Percentiles rank a stretch among this genome's conserved stretches.
Conservation (phyloP, 305 asterid species). For the Caryopteris hybrid region DNA sequence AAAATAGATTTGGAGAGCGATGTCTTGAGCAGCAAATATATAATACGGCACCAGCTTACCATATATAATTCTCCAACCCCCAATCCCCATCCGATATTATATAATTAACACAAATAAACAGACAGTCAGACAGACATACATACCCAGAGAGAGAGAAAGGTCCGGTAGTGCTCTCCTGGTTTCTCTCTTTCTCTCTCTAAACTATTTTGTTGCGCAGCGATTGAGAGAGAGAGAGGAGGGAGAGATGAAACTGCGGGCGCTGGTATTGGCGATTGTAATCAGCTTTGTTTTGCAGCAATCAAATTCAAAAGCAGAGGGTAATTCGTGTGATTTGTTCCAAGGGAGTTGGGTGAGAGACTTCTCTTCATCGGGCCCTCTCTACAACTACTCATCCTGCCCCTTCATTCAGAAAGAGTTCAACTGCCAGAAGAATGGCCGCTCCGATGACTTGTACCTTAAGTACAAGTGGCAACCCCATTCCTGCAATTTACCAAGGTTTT, state of each 20-base stretch:
- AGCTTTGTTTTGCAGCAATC: not conserved
- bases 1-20: too few species aligned
- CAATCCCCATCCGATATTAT: too few species aligned
- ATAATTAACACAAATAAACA: too few species aligned
- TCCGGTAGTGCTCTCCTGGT: too few species aligned
- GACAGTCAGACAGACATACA: too few species aligned
- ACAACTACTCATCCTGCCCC: conserved; percentile 60
- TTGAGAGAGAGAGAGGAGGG: not conserved
- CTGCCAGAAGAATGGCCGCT: conserved; percentile 74
- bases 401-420: conserved; percentile 80
- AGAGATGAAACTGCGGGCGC: conserved; percentile 16
- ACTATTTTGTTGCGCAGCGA: too few species aligned
- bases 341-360: conserved; percentile 63
- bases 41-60: too few species aligned
- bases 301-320: conserved; percentile 20
- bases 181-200: too few species aligned
- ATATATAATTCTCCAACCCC: too few species aligned
- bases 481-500: conserved; percentile 63
- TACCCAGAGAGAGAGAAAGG: too few species aligned
- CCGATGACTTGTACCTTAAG: conserved; percentile 55
- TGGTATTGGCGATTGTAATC: not conserved
- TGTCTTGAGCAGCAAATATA: too few species aligned
- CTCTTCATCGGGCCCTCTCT: conserved; percentile 32
- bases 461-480: conserved; percentile 75
- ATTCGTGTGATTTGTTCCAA: conserved; percentile 41